These are phyloP conservation scores for Penicillium pulvis DNA, from an alignment of 495 filamentous ascomycete species.

Conservation along the genomic window DNA sequence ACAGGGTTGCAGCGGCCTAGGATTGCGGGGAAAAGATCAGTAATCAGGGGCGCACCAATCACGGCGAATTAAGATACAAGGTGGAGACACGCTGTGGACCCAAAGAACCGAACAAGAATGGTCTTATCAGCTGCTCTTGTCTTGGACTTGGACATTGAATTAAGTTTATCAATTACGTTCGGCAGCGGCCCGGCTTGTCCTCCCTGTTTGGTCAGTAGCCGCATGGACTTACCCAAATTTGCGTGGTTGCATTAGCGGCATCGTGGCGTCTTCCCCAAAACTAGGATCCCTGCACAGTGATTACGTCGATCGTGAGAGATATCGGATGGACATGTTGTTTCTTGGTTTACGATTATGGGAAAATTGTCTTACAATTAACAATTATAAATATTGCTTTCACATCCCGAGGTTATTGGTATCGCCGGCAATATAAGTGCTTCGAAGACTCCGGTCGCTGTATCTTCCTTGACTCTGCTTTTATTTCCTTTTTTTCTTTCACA, in stretches of 20 bases:
- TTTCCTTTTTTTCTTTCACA: background rate
- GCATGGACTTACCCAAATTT: slow-evolving; percentile 27
- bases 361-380: background rate
- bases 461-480: background rate
- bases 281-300: background rate
- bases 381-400: slow-evolving; percentile 2
- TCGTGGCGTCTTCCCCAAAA: background rate
- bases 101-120: slow-evolving; percentile 5
- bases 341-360: background rate
- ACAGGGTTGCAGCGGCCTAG: slow-evolving; percentile 19
- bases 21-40: slow-evolving; percentile 18
- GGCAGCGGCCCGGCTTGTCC: slow-evolving; percentile 17
- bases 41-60: slow-evolving; percentile 14
- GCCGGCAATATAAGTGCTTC: background rate
- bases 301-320: background rate
- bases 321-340: background rate
- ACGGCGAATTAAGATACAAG: slow-evolving; percentile 1
- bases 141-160: slow-evolving; percentile 3
- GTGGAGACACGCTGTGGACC: background rate
- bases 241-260: slow-evolving; percentile 3
- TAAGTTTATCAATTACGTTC: slow-evolving; percentile 12
- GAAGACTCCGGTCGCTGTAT: background rate
- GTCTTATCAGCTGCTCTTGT: slow-evolving; percentile 13
- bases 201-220: slow-evolving; percentile 20
- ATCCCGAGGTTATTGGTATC: background rate